Conservation (phyloP, 371 early-diverging fungal species). For the Mucor saturninus region DNA sequence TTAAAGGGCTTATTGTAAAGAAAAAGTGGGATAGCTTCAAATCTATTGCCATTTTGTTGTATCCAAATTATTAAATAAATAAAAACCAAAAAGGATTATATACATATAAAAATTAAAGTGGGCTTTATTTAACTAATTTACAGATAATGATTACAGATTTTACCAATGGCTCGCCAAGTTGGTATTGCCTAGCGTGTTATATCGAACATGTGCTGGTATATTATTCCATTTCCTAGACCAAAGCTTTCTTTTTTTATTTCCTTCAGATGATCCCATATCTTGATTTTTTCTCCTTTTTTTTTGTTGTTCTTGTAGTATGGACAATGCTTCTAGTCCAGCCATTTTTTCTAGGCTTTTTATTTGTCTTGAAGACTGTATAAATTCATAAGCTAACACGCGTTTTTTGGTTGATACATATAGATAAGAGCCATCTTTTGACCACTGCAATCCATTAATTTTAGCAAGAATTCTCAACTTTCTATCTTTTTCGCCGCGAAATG, state of each 20-base stretch:
- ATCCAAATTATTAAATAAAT: neutral
- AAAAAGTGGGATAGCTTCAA: slow-evolving; percentile 4
- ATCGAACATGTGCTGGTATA: slow-evolving; percentile 37
- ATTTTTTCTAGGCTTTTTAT: slow-evolving; percentile 22
- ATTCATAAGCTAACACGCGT: slow-evolving; percentile 60
- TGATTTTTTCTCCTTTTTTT: slow-evolving; percentile 8
- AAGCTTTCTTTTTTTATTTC: slow-evolving; percentile 14
- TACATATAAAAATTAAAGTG: neutral
- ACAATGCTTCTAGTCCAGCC: slow-evolving; percentile 9
- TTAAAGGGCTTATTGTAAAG: neutral
- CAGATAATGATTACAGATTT: neutral
- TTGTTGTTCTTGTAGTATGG: slow-evolving; percentile 15
- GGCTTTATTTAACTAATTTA: neutral
- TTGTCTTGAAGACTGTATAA: slow-evolving; percentile 25
- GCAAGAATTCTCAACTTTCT: slow-evolving; percentile 57
- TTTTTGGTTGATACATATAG: slow-evolving; percentile 61
- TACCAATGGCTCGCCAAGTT: slow-evolving; percentile 47
- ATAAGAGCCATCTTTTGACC: slow-evolving; percentile 59
- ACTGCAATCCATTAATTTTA: slow-evolving; percentile 61
- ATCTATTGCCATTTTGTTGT: slow-evolving; percentile 22
- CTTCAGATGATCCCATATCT: neutral
- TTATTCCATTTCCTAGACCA: slow-evolving; percentile 33
- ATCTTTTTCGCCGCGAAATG: slow-evolving; percentile 61
- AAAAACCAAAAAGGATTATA: neutral
- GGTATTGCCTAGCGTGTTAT: slow-evolving; percentile 25